Conservation (phyloP, 129 eudicot genomes). For the Oenanthe sinensis region DNA sequence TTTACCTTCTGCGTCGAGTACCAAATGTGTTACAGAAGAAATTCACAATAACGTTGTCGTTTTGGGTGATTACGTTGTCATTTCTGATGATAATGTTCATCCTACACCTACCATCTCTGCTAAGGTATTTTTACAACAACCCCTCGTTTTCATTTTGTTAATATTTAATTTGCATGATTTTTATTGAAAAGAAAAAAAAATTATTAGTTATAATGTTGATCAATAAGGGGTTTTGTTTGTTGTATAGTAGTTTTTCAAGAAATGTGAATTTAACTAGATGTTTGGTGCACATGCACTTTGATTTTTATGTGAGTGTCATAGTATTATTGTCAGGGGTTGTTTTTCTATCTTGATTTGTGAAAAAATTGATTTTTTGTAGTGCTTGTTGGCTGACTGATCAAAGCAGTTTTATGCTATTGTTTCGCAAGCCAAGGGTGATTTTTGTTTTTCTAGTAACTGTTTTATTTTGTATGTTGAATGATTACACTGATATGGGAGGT, state of each 20-base stretch:
- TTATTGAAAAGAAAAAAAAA: too few relatives aligned
- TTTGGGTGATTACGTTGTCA: conserved; percentile 76
- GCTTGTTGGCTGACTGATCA: not conserved
- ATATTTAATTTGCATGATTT: not conserved
- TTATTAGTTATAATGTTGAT: not conserved
- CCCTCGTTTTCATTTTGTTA: not conserved
- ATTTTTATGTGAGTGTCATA: too few relatives aligned
- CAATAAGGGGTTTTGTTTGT: not conserved
- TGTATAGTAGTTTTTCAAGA: not conserved
- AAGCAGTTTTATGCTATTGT: not conserved
- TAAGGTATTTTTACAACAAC: conserved; percentile 33
- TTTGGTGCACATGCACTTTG: not conserved
- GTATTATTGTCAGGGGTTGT: too few relatives aligned
- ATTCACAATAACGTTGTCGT: conserved; percentile 89
- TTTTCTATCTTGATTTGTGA: too few relatives aligned
- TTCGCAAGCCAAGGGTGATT: not conserved
- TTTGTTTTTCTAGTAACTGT: not conserved
- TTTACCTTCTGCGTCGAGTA: conserved; percentile 48
- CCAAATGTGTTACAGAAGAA: conserved; percentile 86
- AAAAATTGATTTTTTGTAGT: not conserved
- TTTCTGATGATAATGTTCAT: conserved; percentile 65
- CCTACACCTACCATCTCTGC: conserved; percentile 59
- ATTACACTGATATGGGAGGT: not conserved
- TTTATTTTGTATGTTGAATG: not conserved
- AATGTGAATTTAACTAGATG: not conserved